Percentiles rank a stretch among this genome's conserved stretches.
phyloP scores from a whole-genome alignment of 768 basidiomycete species.

The Austroboletus eburneus region DNA sequence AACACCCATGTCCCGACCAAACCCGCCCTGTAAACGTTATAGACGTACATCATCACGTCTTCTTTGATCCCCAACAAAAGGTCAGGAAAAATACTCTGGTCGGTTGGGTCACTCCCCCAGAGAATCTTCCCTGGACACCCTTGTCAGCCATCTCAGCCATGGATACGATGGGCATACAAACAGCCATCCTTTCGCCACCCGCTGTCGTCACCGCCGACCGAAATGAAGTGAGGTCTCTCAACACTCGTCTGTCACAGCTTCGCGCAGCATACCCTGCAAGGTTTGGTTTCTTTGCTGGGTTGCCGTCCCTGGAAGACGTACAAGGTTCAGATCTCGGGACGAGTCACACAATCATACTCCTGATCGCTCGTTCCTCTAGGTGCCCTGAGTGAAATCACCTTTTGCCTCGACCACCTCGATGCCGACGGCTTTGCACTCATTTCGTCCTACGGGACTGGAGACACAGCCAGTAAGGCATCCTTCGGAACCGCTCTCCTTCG shows the following conservation, averaged over 20 bases:
- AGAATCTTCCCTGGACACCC: constrained; percentile 63
- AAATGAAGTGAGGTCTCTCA: constrained; percentile 41
- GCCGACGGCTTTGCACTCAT: constrained; percentile 64
- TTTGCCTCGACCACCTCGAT: constrained; percentile 54
- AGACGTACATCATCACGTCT: constrained; percentile 79
- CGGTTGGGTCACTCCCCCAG: constrained; percentile 61
- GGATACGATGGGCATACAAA: constrained; percentile 53
- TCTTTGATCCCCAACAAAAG: constrained; percentile 52
- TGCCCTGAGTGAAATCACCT: constrained; percentile 54
- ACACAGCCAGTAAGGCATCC: constrained; percentile 44
- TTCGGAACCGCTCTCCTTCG: background rate
- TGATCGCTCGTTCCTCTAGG: constrained; percentile 36
- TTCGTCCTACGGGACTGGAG: constrained; percentile 61
- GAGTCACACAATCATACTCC: constrained; percentile 1
- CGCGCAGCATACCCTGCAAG: constrained; percentile 47
- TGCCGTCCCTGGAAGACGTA: constrained; percentile 61
- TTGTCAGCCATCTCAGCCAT: constrained; percentile 57
- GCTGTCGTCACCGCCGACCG: constrained; percentile 47
- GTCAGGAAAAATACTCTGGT: constrained; percentile 39
- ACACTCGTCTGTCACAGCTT: constrained; percentile 44
- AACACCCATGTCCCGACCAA: too few species aligned
- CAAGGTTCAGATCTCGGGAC: constrained; percentile 39
- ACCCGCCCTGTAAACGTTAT: too few species aligned
- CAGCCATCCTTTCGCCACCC: constrained; percentile 66
- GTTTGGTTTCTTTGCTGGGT: constrained; percentile 68